Conservation (phyloP, 176 grass and related monocot genomes). For the Rhynchospora tenuis region DNA sequence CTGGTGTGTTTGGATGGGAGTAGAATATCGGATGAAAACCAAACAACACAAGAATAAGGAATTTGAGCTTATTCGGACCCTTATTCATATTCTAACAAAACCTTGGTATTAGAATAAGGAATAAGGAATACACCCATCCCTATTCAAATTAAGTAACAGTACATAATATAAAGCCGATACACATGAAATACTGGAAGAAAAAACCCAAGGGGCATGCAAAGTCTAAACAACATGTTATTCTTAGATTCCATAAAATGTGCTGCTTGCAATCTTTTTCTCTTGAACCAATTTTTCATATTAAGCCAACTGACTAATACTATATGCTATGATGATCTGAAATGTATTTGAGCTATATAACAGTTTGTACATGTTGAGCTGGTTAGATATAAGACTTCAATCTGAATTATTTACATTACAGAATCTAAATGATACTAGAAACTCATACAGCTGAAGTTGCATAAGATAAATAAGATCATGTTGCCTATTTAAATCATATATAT, state of each 20-base stretch:
- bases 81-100: too few species aligned
- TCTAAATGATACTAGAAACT: background rate
- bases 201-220: background rate
- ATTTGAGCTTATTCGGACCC: too few species aligned
- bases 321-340: background rate
- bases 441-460: background rate
- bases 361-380: background rate
- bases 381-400: background rate
- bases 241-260: background rate
- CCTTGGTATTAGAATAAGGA: too few species aligned
- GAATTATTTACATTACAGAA: constrained; percentile 3
- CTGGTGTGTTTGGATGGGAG: too few species aligned
- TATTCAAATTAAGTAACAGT: background rate
- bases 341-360: background rate
- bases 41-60: too few species aligned
- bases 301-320: background rate
- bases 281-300: background rate
- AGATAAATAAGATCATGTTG: background rate
- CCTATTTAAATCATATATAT: constrained; percentile 17
- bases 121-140: too few species aligned
- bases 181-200: background rate
- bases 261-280: background rate
- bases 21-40: too few species aligned
- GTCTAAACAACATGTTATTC: background rate
- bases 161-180: background rate